Conservation (phyloP, 208 protist species). For the Angomonas ambiguus region DNA sequence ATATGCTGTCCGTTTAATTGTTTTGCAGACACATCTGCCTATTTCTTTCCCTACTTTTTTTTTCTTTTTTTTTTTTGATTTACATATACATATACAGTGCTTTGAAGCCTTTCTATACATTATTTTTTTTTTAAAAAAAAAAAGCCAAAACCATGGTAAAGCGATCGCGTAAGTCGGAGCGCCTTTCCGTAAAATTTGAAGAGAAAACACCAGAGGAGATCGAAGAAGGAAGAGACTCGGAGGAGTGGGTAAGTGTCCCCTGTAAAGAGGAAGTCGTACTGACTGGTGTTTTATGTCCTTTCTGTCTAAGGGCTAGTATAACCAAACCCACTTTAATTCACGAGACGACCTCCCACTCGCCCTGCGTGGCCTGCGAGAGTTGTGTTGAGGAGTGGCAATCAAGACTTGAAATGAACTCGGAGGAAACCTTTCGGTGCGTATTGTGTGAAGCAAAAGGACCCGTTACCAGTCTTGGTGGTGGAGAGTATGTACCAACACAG, state of each 20-base stretch:
- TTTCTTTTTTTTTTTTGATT: neutral
- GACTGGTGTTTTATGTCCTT: neutral
- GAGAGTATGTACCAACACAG: neutral
- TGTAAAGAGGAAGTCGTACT: neutral
- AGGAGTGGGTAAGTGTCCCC: constrained; percentile 1
- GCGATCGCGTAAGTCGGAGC: neutral
- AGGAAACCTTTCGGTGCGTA: neutral
- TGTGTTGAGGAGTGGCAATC: constrained; percentile 27
- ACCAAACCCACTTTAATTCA: neutral
- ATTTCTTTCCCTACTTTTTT: neutral
- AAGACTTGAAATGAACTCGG: neutral
- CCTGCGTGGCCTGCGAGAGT: constrained; percentile 30
- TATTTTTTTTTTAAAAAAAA: constrained; percentile 2
- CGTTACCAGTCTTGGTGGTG: neutral
- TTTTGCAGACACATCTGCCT: constrained; percentile 7
- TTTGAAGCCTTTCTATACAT: neutral
- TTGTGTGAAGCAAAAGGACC: neutral
- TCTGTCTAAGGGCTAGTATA: neutral
- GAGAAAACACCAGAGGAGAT: neutral
- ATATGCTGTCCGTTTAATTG: too few species aligned
- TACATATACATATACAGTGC: neutral
- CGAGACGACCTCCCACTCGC: neutral
- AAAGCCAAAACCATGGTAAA: neutral
- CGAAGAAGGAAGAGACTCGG: neutral
- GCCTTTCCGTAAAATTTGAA: constrained; percentile 1